Conservation (phyloP, 129 eudicot genomes). For the Pittosporum tobira region DNA sequence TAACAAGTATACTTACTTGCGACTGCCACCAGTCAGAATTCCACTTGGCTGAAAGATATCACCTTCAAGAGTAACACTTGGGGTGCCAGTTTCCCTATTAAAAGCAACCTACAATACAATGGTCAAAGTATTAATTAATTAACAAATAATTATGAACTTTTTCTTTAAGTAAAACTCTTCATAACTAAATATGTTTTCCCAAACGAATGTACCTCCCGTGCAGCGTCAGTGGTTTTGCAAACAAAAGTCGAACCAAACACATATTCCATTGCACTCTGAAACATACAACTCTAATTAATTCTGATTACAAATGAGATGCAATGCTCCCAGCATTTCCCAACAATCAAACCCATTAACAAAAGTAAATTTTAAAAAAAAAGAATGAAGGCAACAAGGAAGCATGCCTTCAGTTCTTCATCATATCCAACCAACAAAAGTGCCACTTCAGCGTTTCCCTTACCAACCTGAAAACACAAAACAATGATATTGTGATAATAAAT, state of each 20-base stretch:
- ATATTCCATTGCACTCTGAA: conserved; percentile 95
- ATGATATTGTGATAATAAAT: not conserved
- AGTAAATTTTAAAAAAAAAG: not conserved
- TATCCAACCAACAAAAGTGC: conserved; percentile 92
- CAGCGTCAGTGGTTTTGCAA: conserved; percentile 81
- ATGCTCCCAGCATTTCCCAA: not conserved
- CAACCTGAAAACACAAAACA: conserved; percentile 46
- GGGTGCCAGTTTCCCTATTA: conserved; percentile 47
- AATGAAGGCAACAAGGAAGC: conserved; percentile 8
- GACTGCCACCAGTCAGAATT: conserved; percentile 96
- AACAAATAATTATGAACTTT: too few relatives aligned
- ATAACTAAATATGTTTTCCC: not conserved
- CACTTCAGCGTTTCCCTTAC: conserved; percentile 86
- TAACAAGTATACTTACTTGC: conserved; percentile 47
- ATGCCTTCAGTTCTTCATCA: conserved; percentile 69
- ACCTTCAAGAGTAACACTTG: conserved; percentile 89
- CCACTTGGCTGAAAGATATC: conserved; percentile 96
- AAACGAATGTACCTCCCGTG: conserved; percentile 59
- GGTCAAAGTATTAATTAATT: conserved; percentile 2
- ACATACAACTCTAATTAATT: conserved; percentile 16
- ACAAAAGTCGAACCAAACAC: conserved; percentile 93
- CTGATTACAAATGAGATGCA: not conserved
- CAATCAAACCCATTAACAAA: conserved; percentile 1
- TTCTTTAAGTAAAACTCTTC: too few relatives aligned
- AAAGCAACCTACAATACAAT: conserved; percentile 78